Evolutionary conservation across 129 eudicot species (phyloP).

Genomic region (Glebionis coronaria): DNA sequence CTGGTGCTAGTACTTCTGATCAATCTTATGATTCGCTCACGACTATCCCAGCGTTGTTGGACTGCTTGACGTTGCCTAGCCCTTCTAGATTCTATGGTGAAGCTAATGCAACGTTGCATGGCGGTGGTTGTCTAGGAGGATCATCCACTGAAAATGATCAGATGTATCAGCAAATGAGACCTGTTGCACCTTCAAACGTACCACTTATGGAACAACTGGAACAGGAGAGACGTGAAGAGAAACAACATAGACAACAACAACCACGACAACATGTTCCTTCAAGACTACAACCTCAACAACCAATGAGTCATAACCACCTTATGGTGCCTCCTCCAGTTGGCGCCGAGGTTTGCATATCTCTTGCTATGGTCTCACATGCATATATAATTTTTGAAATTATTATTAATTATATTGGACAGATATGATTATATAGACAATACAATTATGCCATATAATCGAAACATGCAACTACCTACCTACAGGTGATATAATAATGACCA

Average conservation of each 20-base stretch:
- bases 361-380: neutral
- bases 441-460: too few species aligned
- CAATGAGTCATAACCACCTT: slow-evolving; percentile 43
- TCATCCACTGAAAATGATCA: slow-evolving; percentile 17
- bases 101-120: slow-evolving; percentile 11
- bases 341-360: slow-evolving; percentile 47
- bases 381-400: too few species aligned
- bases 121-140: slow-evolving; percentile 17
- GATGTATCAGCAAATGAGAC: slow-evolving; percentile 30
- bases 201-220: slow-evolving; percentile 59
- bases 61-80: slow-evolving; percentile 55
- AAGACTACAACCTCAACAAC: slow-evolving; percentile 43
- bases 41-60: slow-evolving; percentile 57
- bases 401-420: too few species aligned
- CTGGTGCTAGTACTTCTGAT: slow-evolving; percentile 24
- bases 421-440: too few species aligned
- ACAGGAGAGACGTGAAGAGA: slow-evolving; percentile 68
- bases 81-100: slow-evolving; percentile 48
- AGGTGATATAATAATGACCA: too few species aligned
- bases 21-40: slow-evolving; percentile 45
- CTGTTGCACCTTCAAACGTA: slow-evolving; percentile 20
- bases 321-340: slow-evolving; percentile 60
- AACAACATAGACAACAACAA: slow-evolving; percentile 32
- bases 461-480: too few species aligned
- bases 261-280: slow-evolving; percentile 28